A percentile compares a stretch with the other conserved stretches of the same genome.
phyloP scores from a whole-genome alignment of 2,329 filamentous ascomycete species.

The Tolypocladium ovalisporum region DNA sequence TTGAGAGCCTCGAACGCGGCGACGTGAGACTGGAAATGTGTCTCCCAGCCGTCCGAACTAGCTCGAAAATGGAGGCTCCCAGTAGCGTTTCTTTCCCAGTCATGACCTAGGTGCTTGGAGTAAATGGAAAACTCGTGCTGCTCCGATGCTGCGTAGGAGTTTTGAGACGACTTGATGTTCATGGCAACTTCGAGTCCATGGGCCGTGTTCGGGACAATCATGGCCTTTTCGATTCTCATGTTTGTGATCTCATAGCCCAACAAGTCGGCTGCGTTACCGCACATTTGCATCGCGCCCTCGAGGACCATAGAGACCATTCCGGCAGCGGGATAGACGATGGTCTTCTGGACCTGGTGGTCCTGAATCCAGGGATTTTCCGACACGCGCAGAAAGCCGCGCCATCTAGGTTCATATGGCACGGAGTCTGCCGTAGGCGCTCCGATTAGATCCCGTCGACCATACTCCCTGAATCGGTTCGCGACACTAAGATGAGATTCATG shows the following conservation, averaged over 20 bases:
- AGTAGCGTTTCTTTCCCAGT: conserved; percentile 33
- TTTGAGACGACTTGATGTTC: conserved; percentile 24
- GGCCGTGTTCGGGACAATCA: conserved; percentile 34
- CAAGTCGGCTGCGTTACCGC: conserved; percentile 10
- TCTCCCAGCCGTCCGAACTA: conserved; percentile 8
- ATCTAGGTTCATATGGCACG: conserved; percentile 32
- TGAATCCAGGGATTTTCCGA: conserved; percentile 40
- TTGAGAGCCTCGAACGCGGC: conserved; percentile 13
- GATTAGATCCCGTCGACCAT: conserved; percentile 38
- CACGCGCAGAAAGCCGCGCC: conserved; percentile 37
- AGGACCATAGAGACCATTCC: conserved; percentile 39
- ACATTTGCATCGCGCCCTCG: conserved; percentile 32
- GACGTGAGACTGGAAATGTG: conserved; percentile 10
- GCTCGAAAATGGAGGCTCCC: conserved; percentile 20
- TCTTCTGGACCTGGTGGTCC: conserved; percentile 40
- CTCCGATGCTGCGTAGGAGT: neutral
- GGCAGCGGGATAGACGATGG: conserved; percentile 38
- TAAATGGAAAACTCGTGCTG: conserved; percentile 30
- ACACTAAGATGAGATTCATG: conserved; percentile 36
- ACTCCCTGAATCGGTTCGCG: conserved; percentile 31
- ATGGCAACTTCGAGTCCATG: conserved; percentile 40
- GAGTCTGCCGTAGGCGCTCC: conserved; percentile 33
- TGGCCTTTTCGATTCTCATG: conserved; percentile 37
- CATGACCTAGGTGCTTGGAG: conserved; percentile 27
- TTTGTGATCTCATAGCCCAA: conserved; percentile 31